These are phyloP conservation scores for Catharanthus roseus DNA, from an alignment of 257 asterid species.

Conservation along the genomic window DNA sequence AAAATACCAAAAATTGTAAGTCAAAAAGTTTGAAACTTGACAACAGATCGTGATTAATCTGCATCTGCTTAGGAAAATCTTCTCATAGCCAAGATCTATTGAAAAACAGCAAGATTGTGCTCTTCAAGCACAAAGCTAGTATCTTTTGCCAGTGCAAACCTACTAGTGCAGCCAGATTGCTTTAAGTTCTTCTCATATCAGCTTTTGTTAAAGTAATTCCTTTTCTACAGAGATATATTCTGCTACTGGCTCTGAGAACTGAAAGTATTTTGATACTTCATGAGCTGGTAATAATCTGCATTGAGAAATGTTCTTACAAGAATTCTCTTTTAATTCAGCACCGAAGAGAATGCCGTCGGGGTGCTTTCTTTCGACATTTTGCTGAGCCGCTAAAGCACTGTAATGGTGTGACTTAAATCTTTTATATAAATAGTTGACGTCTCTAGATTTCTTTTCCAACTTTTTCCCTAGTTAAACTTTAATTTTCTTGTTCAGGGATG, in stretches of 20 bases:
- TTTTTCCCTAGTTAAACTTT: constrained; percentile 14
- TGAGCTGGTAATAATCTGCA: background rate
- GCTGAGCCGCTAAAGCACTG: constrained; percentile 90
- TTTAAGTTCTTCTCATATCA: background rate
- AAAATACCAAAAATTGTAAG: background rate
- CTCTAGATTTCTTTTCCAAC: background rate
- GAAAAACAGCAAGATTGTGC: background rate
- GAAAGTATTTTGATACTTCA: background rate
- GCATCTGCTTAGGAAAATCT: background rate
- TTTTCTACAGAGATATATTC: background rate
- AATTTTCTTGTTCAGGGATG: constrained; percentile 62
- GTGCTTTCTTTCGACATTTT: constrained; percentile 90
- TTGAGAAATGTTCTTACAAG: background rate
- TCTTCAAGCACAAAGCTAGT: background rate
- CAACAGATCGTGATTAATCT: background rate
- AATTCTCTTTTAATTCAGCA: constrained; percentile 37
- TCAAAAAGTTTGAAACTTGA: background rate
- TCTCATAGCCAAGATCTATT: background rate
- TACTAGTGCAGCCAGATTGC: background rate
- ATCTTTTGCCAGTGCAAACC: background rate
- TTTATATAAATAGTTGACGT: constrained; percentile 12
- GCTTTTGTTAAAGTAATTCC: background rate
- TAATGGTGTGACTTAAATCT: constrained; percentile 49
- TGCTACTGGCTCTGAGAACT: background rate
- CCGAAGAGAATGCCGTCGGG: constrained; percentile 76